Percentiles rank a stretch among this genome's conserved stretches.
These are phyloP conservation scores for Boletus subparvulus DNA, from an alignment of 768 basidiomycete genomes.

Conservation along the genomic window DNA sequence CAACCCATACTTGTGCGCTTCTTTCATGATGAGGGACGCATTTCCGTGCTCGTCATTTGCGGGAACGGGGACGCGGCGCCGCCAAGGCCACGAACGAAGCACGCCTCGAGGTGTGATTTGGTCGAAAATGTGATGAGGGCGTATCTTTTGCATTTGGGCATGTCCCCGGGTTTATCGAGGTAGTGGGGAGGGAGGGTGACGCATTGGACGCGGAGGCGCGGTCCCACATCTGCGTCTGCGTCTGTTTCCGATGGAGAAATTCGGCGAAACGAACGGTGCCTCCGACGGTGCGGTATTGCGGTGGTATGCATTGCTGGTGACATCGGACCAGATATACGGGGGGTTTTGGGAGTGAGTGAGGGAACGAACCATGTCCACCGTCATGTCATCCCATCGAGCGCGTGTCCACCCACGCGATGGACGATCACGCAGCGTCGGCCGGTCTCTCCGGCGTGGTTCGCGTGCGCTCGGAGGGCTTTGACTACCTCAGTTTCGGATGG, in stretches of 20 bases:
- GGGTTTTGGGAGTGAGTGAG: too few relatives aligned
- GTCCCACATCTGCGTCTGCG: background rate
- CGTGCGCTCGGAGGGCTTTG: conserved; percentile 57
- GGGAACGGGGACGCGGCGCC: background rate
- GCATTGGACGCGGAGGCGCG: conserved; percentile 42
- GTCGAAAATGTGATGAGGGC: conserved; percentile 61
- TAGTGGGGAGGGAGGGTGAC: conserved; percentile 30
- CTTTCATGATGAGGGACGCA: conserved; percentile 22
- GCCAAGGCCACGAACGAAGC: conserved; percentile 60
- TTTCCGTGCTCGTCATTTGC: background rate
- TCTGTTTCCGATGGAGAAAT: conserved; percentile 28
- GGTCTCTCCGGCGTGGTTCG: conserved; percentile 48
- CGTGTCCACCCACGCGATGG: conserved; percentile 43
- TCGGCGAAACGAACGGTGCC: conserved; percentile 42
- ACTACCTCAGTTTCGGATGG: conserved; percentile 48
- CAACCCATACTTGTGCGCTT: conserved; percentile 60
- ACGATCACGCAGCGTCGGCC: conserved; percentile 28
- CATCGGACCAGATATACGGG: background rate
- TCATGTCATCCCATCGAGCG: conserved; percentile 40
- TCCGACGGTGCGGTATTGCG: conserved; percentile 47
- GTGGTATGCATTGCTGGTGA: conserved; percentile 47
- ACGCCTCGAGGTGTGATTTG: conserved; percentile 42
- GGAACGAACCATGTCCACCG: conserved; percentile 59
- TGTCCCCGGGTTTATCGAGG: conserved; percentile 48
- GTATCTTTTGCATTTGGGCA: conserved; percentile 63